phyloP scores from a whole-genome alignment of 1,139 yeast species.

The Hansenula sp. region DNA sequence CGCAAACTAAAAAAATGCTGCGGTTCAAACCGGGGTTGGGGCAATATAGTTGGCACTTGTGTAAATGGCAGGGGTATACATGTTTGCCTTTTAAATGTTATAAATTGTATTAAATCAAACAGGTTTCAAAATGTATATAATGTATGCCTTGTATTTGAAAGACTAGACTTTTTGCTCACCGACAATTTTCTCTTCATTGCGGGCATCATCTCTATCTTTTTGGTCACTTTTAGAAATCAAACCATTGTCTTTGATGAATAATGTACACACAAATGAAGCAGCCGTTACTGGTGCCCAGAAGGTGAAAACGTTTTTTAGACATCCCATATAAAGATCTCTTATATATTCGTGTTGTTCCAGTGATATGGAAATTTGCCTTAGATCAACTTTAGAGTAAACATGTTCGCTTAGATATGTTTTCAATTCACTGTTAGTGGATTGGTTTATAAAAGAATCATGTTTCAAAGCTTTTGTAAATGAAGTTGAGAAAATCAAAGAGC shows the following conservation, averaged over 20 bases:
- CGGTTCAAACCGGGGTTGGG: too few species aligned
- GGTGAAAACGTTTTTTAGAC: not conserved
- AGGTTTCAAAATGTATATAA: too few species aligned
- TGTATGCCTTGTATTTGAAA: too few species aligned
- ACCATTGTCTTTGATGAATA: not conserved
- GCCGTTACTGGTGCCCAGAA: slow-evolving; percentile 3
- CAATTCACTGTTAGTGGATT: not conserved
- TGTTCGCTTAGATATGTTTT: not conserved
- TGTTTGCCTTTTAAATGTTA: too few species aligned
- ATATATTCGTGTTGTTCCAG: not conserved
- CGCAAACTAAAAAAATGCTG: too few species aligned
- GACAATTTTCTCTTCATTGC: not conserved
- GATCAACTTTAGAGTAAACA: slow-evolving; percentile 1
- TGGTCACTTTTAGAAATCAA: not conserved
- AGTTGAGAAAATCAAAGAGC: slow-evolving; percentile 37
- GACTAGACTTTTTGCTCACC: not conserved
- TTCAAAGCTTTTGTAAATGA: slow-evolving; percentile 23
- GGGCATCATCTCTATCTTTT: not conserved
- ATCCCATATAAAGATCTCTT: slow-evolving; percentile 2
- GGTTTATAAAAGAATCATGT: not conserved
- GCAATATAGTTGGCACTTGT: too few species aligned
- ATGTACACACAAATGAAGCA: not conserved
- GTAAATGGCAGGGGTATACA: too few species aligned
- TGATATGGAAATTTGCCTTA: not conserved
- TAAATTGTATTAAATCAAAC: too few species aligned